Base-by-base conservation (phyloP, 2,329 filamentous ascomycete genomes). In the Cladophialophora psammophila region DNA sequence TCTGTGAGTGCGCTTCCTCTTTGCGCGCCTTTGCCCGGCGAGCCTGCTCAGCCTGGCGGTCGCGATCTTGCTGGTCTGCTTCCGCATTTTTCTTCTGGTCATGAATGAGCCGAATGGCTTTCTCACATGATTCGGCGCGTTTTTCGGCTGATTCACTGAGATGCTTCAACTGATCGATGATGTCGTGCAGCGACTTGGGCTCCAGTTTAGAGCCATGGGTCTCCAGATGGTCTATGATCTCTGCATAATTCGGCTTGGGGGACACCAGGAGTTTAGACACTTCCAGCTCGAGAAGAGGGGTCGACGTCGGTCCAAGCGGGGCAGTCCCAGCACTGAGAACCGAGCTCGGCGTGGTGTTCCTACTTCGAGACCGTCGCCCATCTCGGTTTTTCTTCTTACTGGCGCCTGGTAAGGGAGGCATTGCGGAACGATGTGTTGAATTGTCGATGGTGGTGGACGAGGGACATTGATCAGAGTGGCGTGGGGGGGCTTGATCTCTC, bases 311-410 rank as follows among this genome's bases (percentile, higher is more conserved):
- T 15, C 72, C 64, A 1, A 69, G 71, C 18, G 78, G 79, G 69
- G 76, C 77, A 70, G 72, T 77, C 67, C 82, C 81, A 42, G 81
- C 78, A 68, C 83, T 83, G 72, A 81, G 77, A 38, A 82, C 80
- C 20, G 86, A 87, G 69, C 85, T 84, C 20, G 88, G 88, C 3
- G 88, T 90, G 15, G 86, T 87, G 74, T 89, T 89, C 70, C 88
- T 85, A 73, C 87, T 89, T 69, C 84, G 83, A 57, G 86, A 86
- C 48, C 81, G 82, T 62, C 82, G 80, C 48, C 80, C 79, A 67
- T 87, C 84, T 69, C 82, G 83, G 56, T 79, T 81, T 74, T 87
- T 87, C 54, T 81, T 78, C 75, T 87, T 87, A 65, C 77, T 78
- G 45, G 80, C 80, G 31, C 78, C 71, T 15, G 72, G 70, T 26